Evolutionary conservation across 306 rosid genomes (phyloP).

Genomic region (Inga oerstediana): DNA sequence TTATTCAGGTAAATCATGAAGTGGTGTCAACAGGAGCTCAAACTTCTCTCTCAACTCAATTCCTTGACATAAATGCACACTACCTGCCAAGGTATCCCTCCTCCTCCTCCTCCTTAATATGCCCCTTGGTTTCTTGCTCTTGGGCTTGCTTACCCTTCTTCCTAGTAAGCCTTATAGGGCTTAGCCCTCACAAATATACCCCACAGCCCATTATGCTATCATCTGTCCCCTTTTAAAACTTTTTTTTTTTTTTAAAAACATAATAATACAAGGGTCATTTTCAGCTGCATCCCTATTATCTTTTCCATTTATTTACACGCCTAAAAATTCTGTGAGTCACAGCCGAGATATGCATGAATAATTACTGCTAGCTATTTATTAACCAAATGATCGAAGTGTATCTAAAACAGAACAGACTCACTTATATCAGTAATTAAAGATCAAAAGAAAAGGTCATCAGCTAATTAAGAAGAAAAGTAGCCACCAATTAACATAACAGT

Average conservation of each 20-base stretch:
- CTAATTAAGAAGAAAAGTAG: slow-evolving; percentile 10
- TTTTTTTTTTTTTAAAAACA: neutral
- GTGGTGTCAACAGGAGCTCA: neutral
- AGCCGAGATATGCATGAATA: neutral
- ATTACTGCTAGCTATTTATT: neutral
- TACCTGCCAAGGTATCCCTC: neutral
- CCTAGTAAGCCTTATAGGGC: neutral
- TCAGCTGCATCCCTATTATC: neutral
- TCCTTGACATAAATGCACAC: neutral
- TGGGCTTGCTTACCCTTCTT: neutral
- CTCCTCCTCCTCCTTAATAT: neutral
- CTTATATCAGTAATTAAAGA: neutral
- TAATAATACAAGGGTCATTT: neutral
- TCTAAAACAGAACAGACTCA: neutral
- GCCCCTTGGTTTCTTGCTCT: neutral
- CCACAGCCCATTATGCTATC: neutral
- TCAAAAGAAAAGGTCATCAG: slow-evolving; percentile 12
- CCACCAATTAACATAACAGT: slow-evolving; percentile 8
- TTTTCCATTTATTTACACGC: neutral
- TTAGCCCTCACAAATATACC: neutral
- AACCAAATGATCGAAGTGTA: neutral
- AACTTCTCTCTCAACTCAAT: too few relatives aligned
- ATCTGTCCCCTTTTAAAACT: neutral
- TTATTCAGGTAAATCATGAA: neutral
- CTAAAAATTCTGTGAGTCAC: neutral